Evolutionary conservation across 768 basidiomycete species (phyloP).

Genomic region (Auricularia auricula-judae): DNA sequence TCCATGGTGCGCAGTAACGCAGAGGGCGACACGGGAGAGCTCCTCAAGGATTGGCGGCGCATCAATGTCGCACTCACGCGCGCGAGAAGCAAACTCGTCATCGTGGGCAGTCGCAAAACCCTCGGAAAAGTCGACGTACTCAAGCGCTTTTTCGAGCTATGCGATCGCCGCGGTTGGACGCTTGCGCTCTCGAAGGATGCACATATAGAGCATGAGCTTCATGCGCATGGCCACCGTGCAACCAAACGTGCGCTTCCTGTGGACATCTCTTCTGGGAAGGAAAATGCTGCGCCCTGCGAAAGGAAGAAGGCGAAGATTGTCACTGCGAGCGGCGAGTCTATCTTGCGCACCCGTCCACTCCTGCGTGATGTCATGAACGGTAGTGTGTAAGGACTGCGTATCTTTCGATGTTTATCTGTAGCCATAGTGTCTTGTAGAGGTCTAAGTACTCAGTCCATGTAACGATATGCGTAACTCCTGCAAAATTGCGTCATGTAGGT

Average conservation of each 20-base stretch:
- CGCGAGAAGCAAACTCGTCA: constrained; percentile 79
- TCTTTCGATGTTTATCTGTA: background rate
- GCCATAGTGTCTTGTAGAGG: background rate
- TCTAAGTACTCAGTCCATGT: too few species aligned
- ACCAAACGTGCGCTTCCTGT: background rate
- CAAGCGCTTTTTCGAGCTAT: constrained; percentile 62
- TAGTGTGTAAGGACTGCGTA: background rate
- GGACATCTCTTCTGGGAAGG: constrained; percentile 1
- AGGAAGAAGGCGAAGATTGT: constrained; percentile 4
- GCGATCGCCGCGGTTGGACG: constrained; percentile 67
- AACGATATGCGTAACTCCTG: too few species aligned
- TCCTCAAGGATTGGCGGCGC: constrained; percentile 90
- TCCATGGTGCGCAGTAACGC: constrained; percentile 89
- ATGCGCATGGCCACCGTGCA: background rate
- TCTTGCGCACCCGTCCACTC: constrained; percentile 9
- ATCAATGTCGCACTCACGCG: constrained; percentile 97
- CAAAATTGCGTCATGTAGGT: too few species aligned
- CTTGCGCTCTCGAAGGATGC: constrained; percentile 44
- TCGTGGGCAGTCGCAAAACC: constrained; percentile 81
- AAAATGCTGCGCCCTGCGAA: background rate
- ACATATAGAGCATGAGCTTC: constrained; percentile 34
- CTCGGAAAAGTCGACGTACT: constrained; percentile 52
- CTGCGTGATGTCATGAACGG: constrained; percentile 12
- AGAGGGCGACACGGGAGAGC: constrained; percentile 66
- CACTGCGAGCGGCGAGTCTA: constrained; percentile 2